Evolutionary conservation across 1,284 basidiomycete species (phyloP).

Genomic region (Tetrapyrgos nigripes): DNA sequence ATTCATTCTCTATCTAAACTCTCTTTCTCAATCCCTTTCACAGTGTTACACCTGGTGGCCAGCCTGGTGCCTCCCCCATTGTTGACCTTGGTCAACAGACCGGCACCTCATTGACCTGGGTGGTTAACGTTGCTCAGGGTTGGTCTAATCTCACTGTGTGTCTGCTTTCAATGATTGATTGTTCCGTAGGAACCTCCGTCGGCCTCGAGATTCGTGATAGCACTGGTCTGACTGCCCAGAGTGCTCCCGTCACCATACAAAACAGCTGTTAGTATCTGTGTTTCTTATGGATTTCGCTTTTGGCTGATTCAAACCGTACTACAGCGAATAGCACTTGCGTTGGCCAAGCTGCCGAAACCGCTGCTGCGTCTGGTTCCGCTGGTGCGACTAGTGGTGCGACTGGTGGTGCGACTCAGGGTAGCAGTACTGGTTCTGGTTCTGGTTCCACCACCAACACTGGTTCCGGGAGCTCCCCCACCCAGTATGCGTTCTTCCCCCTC

Average conservation of each 20-base stretch:
- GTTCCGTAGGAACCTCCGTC: conserved; percentile 48
- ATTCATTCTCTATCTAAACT: background rate
- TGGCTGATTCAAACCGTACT: conserved; percentile 3
- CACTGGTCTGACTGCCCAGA: conserved; percentile 52
- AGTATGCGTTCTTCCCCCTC: background rate
- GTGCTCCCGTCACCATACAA: conserved; percentile 56
- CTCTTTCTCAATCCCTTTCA: conserved; percentile 1
- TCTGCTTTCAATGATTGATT: background rate
- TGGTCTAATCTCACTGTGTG: conserved; percentile 16
- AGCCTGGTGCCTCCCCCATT: conserved; percentile 42
- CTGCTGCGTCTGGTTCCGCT: conserved; percentile 18
- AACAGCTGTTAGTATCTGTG: conserved; percentile 51
- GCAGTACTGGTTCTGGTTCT: conserved; percentile 20
- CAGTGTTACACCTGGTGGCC: conserved; percentile 50
- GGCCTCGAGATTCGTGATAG: conserved; percentile 60
- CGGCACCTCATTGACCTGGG: conserved; percentile 52
- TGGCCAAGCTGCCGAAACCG: conserved; percentile 20
- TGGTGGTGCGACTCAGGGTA: conserved; percentile 15
- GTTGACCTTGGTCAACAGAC: conserved; percentile 41
- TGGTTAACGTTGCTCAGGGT: conserved; percentile 47
- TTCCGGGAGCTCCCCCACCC: conserved; percentile 22
- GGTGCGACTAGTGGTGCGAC: conserved; percentile 19
- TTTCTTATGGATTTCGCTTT: conserved; percentile 3
- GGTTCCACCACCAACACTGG: conserved; percentile 24
- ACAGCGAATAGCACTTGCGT: conserved; percentile 43